A percentile compares a stretch with the other conserved stretches of the same genome.
Evolutionary conservation across 2,329 filamentous ascomycete genomes (phyloP).

Genomic region (Pseudocercospora musae): DNA sequence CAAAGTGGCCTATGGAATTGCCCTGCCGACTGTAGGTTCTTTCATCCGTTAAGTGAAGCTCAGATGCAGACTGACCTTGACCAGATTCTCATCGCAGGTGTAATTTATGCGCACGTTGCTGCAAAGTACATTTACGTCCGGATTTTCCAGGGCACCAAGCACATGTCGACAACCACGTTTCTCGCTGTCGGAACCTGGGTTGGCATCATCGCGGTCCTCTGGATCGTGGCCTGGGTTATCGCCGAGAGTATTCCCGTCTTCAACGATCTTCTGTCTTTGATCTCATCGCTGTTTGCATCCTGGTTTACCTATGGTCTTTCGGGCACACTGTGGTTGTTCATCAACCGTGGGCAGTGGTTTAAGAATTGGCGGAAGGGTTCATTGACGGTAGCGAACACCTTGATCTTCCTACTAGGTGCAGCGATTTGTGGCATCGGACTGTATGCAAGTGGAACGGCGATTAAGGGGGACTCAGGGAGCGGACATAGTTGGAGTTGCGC

Average conservation of each 20-base stretch:
- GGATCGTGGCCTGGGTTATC: constrained; percentile 65
- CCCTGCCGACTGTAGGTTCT: constrained; percentile 55
- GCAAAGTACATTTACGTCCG: constrained; percentile 65
- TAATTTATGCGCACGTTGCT: constrained; percentile 59
- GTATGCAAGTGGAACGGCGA: constrained; percentile 26
- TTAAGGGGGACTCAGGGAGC: constrained; percentile 15
- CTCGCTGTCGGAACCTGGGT: constrained; percentile 56
- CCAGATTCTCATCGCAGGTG: constrained; percentile 63
- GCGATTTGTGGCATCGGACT: constrained; percentile 31
- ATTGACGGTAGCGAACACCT: constrained; percentile 43
- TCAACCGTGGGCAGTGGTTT: constrained; percentile 45
- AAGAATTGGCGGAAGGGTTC: constrained; percentile 42
- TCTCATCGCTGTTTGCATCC: constrained; percentile 58
- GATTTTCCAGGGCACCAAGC: constrained; percentile 58
- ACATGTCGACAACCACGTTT: constrained; percentile 36
- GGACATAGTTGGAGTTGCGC: constrained; percentile 21
- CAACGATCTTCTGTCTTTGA: constrained; percentile 62
- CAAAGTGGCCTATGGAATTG: constrained; percentile 66
- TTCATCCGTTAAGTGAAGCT: neutral
- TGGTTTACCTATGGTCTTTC: constrained; percentile 52
- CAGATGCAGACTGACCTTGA: neutral
- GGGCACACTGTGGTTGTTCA: constrained; percentile 34
- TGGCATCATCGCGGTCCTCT: constrained; percentile 54
- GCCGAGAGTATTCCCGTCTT: constrained; percentile 69
- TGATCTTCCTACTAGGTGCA: constrained; percentile 35